Evolutionary conservation across 1,139 yeast species (phyloP).

Genomic region (Wickerhamomyces sp.): DNA sequence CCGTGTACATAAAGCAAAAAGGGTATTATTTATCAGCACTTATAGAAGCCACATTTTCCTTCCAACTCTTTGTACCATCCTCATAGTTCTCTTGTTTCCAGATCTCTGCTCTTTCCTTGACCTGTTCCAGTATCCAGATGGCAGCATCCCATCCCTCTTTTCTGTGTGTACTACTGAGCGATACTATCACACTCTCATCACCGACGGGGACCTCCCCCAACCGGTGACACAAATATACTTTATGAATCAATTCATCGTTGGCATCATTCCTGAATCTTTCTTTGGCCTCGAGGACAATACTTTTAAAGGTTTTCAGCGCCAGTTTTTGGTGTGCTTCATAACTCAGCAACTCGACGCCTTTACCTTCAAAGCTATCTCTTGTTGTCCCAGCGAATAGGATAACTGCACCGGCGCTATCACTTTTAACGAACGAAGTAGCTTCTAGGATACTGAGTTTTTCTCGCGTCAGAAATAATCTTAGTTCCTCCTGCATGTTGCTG

Average conservation of each 20-base stretch:
- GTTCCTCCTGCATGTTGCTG: background rate
- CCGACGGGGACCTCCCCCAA: slow-evolving; percentile 42
- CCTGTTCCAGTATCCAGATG: slow-evolving; percentile 36
- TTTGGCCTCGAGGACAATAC: slow-evolving; percentile 31
- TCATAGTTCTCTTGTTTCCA: slow-evolving; percentile 42
- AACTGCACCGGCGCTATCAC: slow-evolving; percentile 39
- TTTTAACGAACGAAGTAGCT: slow-evolving; percentile 26
- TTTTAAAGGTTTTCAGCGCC: slow-evolving; percentile 31
- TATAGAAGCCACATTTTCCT: slow-evolving; percentile 31
- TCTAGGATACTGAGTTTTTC: slow-evolving; percentile 15
- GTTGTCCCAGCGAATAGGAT: slow-evolving; percentile 45
- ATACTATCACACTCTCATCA: slow-evolving; percentile 40
- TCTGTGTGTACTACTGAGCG: slow-evolving; percentile 41
- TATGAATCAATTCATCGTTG: slow-evolving; percentile 23
- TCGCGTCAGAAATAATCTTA: slow-evolving; percentile 21
- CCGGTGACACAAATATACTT: slow-evolving; percentile 36
- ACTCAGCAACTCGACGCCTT: slow-evolving; percentile 31
- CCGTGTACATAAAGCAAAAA: too few relatives aligned
- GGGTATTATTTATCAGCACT: background rate
- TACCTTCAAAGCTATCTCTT: slow-evolving; percentile 35
- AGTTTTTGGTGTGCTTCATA: slow-evolving; percentile 39
- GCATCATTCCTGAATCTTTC: slow-evolving; percentile 16
- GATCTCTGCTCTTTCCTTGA: slow-evolving; percentile 39
- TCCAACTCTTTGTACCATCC: slow-evolving; percentile 35
- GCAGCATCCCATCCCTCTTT: slow-evolving; percentile 43